Evolutionary conservation across 208 protist genomes (phyloP).

Genomic region (Giardia muris): DNA sequence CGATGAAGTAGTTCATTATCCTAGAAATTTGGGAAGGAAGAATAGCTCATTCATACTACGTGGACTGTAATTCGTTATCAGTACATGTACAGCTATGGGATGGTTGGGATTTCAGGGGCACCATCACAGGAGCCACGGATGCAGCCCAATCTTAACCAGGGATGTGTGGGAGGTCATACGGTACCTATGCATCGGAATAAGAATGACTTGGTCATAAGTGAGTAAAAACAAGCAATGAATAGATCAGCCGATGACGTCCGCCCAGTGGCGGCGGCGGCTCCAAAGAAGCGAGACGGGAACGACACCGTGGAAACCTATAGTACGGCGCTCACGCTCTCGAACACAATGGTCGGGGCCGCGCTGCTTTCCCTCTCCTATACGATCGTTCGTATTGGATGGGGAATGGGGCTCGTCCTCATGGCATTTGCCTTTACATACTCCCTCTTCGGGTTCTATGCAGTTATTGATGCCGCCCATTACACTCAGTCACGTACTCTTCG

Average conservation of each 20-base stretch:
- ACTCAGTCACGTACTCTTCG: background rate
- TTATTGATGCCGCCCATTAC: background rate
- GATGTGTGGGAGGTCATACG: too few species aligned
- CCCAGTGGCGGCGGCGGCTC: background rate
- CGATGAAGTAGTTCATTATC: too few species aligned
- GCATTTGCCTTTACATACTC: background rate
- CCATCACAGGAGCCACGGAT: too few species aligned
- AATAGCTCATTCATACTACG: too few species aligned
- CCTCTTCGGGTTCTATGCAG: background rate
- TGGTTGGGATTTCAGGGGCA: too few species aligned
- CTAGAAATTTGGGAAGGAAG: too few species aligned
- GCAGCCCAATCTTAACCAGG: too few species aligned
- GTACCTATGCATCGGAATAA: too few species aligned
- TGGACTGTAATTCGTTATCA: too few species aligned
- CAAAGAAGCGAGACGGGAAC: background rate
- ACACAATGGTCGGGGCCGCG: background rate
- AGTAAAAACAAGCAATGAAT: too few species aligned
- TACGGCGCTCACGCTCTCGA: background rate
- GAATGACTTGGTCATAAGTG: too few species aligned
- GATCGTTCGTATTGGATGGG: background rate
- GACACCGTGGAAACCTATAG: background rate
- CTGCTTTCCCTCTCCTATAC: background rate
- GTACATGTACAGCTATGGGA: too few species aligned
- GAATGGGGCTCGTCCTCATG: background rate
- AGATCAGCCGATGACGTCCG: background rate